These are phyloP conservation scores for Dendrobium chrysotoxum DNA, from an alignment of 106 monocot genomes.

Conservation along the genomic window DNA sequence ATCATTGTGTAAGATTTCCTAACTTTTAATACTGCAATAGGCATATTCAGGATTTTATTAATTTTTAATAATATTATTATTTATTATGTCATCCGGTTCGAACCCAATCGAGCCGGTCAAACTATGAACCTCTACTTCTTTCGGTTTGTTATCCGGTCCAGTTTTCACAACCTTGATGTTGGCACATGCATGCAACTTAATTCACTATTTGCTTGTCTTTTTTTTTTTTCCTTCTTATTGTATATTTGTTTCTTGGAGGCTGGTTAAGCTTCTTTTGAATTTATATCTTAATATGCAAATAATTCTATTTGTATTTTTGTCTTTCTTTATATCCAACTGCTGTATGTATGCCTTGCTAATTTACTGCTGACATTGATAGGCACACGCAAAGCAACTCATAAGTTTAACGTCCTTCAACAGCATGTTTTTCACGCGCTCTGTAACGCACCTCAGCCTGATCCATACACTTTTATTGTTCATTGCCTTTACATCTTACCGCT, in stretches of 20 bases:
- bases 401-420: constrained; percentile 76
- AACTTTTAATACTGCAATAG: too few species aligned
- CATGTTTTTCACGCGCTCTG: constrained; percentile 49
- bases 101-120: too few species aligned
- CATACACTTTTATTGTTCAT: constrained; percentile 63
- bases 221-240: background rate
- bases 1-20: background rate
- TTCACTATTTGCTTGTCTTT: background rate
- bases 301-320: background rate
- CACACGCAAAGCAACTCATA: constrained; percentile 71
- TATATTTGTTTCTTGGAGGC: background rate
- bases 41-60: too few species aligned
- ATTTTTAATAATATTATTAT: too few species aligned
- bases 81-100: too few species aligned
- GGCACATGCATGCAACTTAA: background rate
- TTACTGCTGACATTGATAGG: constrained; percentile 23
- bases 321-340: background rate
- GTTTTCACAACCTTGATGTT: background rate
- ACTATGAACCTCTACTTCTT: too few species aligned
- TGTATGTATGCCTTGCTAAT: background rate
- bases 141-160: too few species aligned
- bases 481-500: constrained; percentile 80
- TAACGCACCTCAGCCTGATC: constrained; percentile 53
- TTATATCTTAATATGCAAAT: background rate
- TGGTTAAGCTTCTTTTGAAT: background rate